Base-by-base conservation (phyloP, 768 basidiomycete genomes). In the Grammothele lineata region DNA sequence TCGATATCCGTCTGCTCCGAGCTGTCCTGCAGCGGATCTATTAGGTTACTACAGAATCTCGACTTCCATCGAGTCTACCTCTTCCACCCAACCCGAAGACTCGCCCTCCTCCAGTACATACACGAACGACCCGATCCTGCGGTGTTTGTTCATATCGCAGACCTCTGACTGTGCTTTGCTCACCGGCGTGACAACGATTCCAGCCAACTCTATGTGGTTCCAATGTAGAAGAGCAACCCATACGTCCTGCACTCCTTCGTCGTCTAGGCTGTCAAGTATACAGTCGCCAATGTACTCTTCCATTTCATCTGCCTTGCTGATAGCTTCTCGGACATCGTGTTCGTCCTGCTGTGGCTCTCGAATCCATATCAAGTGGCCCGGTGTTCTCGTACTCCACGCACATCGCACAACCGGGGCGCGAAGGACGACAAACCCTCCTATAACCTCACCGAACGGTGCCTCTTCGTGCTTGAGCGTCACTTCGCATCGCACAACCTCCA, bases 371-470 rank as follows among this genome's bases (percentile, higher is more conserved):
- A 37, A 35, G 11, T 34, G 40, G 40, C 18, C 37, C 26, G 25
- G 14, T 5, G 40, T 11, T 11, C n/a, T 27, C 1, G 41, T n/a
- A 22, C 26, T 49, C 36, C 48, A 42, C 22, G 19, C 39, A 4
- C 27, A 25, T 21, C 30, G 10, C 15, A 39, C 8, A 19, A 49
- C n/a, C 17, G 11, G 14, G 0, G 27, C 48, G 41, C 48, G 48
- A 4, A 49, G 22, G 15, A 9, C n/a, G 15, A 49, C 21, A 9
- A 30, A 18, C 6, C 48, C 48, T 11, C 21, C 15, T 1, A 26
- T 2, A 19, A 49, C 48, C 23, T 39, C 14, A 37, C 48, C 48
- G 22, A 49, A 25, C 26, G 48, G 48, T 8, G 43, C 21, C 12
- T 18, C 3, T 9, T 33, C 1, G 5, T 24, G 33, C 5, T 19